phyloP scores from a whole-genome alignment of 1,284 basidiomycete species.

The Austroboletus niveus region DNA sequence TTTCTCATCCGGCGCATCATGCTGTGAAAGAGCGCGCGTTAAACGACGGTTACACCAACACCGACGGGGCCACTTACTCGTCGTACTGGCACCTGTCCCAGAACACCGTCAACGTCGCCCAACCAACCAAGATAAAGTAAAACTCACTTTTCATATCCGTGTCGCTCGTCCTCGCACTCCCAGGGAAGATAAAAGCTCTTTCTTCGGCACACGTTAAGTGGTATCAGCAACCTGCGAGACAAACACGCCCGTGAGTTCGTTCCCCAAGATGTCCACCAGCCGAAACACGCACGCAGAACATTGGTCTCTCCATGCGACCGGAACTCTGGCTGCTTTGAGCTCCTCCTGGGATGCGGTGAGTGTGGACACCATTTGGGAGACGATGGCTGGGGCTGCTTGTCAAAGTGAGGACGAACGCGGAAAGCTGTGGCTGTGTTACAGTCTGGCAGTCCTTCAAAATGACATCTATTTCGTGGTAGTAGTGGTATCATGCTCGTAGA shows the following conservation, averaged over 20 bases:
- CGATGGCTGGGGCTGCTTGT: slow-evolving; percentile 3
- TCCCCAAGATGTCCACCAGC: not conserved
- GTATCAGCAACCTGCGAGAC: slow-evolving; percentile 70
- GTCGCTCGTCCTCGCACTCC: slow-evolving; percentile 81
- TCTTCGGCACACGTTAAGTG: slow-evolving; percentile 79
- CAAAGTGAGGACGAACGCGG: slow-evolving; percentile 17
- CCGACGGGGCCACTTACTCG: slow-evolving; percentile 63
- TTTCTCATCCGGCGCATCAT: slow-evolving; percentile 84
- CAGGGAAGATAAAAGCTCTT: slow-evolving; percentile 74
- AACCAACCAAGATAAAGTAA: not conserved
- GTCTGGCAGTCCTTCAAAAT: not conserved
- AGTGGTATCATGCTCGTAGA: slow-evolving; percentile 40
- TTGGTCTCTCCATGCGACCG: slow-evolving; percentile 84
- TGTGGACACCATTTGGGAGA: slow-evolving; percentile 56
- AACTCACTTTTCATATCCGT: slow-evolving; percentile 71
- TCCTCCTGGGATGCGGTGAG: slow-evolving; percentile 83
- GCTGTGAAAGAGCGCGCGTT: slow-evolving; percentile 38
- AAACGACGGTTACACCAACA: slow-evolving; percentile 3
- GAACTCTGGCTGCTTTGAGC: slow-evolving; percentile 74
- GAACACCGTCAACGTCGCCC: too few species aligned
- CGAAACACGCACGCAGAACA: slow-evolving; percentile 79
- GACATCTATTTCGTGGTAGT: too few species aligned
- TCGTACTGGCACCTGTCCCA: slow-evolving; percentile 79
- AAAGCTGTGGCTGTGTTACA: slow-evolving; percentile 22
- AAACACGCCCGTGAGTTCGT: not conserved